Evolutionary conservation across 1,284 basidiomycete genomes (phyloP).

Genomic region (Papiliotrema flavescens): DNA sequence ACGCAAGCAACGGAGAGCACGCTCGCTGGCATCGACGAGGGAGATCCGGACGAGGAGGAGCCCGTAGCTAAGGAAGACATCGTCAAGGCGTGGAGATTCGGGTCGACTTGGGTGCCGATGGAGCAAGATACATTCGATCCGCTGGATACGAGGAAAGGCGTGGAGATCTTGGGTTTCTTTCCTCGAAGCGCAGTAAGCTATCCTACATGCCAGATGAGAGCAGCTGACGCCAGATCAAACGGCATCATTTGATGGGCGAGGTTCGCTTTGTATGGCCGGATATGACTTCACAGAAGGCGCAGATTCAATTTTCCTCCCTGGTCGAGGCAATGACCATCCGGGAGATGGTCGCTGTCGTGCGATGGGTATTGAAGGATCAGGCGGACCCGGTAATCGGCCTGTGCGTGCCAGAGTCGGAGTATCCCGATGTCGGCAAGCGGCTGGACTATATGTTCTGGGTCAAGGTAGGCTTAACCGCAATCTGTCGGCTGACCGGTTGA

Average conservation of each 20-base stretch:
- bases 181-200: slow-evolving; percentile 58
- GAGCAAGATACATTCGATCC: slow-evolving; percentile 71
- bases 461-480: slow-evolving; percentile 55
- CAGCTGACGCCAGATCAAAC: slow-evolving; percentile 59
- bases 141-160: slow-evolving; percentile 69
- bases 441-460: slow-evolving; percentile 79
- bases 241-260: slow-evolving; percentile 79
- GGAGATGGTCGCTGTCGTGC: slow-evolving; percentile 67
- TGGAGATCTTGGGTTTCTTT: slow-evolving; percentile 86
- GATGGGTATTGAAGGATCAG: slow-evolving; percentile 70
- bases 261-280: slow-evolving; percentile 83
- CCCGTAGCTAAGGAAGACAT: slow-evolving; percentile 45
- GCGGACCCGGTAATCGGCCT: slow-evolving; percentile 82
- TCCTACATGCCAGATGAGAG: not conserved
- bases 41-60: slow-evolving; percentile 46
- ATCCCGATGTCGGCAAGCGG: slow-evolving; percentile 54
- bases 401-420: slow-evolving; percentile 56
- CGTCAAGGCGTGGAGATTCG: slow-evolving; percentile 81
- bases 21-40: not conserved
- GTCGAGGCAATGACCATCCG: slow-evolving; percentile 73
- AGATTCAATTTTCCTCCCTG: slow-evolving; percentile 80
- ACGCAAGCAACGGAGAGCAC: not conserved
- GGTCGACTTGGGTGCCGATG: slow-evolving; percentile 79
- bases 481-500: not conserved
- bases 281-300: slow-evolving; percentile 62